Conservation (phyloP, 177 flowering plant genomes). For the Vitis hybrid region DNA sequence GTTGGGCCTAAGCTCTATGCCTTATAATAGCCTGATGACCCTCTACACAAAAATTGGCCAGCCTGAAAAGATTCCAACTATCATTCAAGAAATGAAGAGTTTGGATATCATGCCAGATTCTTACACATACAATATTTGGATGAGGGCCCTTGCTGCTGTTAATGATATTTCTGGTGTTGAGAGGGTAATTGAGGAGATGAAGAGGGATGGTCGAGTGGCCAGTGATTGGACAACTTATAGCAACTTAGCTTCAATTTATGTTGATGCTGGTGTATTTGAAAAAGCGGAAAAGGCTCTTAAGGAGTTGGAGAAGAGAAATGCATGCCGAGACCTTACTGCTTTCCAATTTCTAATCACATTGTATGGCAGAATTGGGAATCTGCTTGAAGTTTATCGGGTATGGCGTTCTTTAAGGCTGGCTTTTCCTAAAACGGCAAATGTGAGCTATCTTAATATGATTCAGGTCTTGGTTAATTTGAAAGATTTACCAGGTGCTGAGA, state of each 20-base stretch:
- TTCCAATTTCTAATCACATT: slow-evolving; percentile 84
- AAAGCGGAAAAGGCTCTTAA: slow-evolving; percentile 84
- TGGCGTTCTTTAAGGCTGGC: slow-evolving; percentile 92
- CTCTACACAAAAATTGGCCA: slow-evolving; percentile 64
- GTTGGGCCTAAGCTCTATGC: slow-evolving; percentile 63
- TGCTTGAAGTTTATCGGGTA: slow-evolving; percentile 75
- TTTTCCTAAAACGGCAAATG: slow-evolving; percentile 67
- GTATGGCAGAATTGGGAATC: slow-evolving; percentile 72
- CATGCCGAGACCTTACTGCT: slow-evolving; percentile 46
- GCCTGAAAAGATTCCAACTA: slow-evolving; percentile 64
- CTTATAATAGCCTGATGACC: slow-evolving; percentile 92
- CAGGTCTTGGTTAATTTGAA: slow-evolving; percentile 74
- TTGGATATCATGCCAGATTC: slow-evolving; percentile 56
- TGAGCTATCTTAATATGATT: slow-evolving; percentile 84
- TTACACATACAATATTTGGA: slow-evolving; percentile 85
- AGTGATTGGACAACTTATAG: slow-evolving; percentile 93
- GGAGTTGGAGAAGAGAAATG: slow-evolving; percentile 78
- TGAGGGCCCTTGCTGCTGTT: slow-evolving; percentile 82
- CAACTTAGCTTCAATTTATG: slow-evolving; percentile 87
- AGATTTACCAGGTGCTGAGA: slow-evolving; percentile 91
- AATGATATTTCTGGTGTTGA: slow-evolving; percentile 83
- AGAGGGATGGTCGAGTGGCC: slow-evolving; percentile 73
- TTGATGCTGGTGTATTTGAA: slow-evolving; percentile 64
- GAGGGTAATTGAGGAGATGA: slow-evolving; percentile 88
- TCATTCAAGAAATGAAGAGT: slow-evolving; percentile 87